Conservation (phyloP, 805 yeast species). For the Blastobotrys terrestris region DNA sequence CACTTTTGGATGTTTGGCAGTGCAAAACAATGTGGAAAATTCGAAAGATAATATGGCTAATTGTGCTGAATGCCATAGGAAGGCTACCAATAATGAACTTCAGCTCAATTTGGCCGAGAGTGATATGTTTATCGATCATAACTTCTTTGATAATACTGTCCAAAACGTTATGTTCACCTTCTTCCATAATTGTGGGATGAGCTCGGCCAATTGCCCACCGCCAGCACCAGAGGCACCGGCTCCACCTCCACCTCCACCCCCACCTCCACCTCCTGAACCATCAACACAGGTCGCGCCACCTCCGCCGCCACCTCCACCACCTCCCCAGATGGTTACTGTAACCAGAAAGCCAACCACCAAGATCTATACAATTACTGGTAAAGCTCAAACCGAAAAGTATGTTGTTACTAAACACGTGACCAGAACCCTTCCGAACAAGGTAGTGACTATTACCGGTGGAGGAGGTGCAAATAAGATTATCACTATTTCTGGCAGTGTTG, state of each 20-base stretch:
- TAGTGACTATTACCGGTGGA: conserved; percentile 2
- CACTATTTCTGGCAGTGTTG: background rate
- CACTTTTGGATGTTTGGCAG: background rate
- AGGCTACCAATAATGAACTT: background rate
- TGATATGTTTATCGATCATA: conserved; percentile 1
- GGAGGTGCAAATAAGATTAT: background rate
- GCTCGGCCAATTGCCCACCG: conserved; percentile 1
- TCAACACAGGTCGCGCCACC: conserved; percentile 8
- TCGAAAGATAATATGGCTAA: background rate
- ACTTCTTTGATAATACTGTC: conserved; percentile 6
- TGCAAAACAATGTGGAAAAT: conserved; percentile 4
- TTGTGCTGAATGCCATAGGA: conserved; percentile 3
- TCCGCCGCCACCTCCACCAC: conserved; percentile 2
- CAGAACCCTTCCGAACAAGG: background rate
- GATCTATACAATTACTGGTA: background rate
- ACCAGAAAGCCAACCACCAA: conserved; percentile 4
- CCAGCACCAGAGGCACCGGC: conserved; percentile 6
- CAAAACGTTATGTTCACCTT: background rate
- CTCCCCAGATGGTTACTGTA: conserved; percentile 1
- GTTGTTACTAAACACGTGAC: conserved; percentile 1
- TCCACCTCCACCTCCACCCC: conserved; percentile 9
- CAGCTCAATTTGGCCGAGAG: conserved; percentile 3
- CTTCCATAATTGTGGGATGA: background rate
- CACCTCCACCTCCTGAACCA: conserved; percentile 2
- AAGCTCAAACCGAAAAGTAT: background rate